phyloP scores from a whole-genome alignment of 1,284 basidiomycete species.

The Xerocomus minutiporus region DNA sequence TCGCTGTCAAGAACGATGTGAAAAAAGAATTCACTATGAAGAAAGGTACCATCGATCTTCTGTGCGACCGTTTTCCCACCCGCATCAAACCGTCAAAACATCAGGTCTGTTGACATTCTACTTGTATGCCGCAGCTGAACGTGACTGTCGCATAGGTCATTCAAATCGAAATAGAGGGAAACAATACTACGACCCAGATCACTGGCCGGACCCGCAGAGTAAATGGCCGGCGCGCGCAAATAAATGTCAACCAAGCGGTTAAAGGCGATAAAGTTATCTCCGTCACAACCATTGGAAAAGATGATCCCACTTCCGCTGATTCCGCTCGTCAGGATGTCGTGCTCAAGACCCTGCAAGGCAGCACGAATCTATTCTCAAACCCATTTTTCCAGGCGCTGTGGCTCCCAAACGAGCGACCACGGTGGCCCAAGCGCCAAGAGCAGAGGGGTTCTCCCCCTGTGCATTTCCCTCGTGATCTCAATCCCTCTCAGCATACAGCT shows the following conservation, averaged over 20 bases:
- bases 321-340: constrained; percentile 33
- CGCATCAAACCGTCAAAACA: constrained; percentile 29
- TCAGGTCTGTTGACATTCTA: constrained; percentile 31
- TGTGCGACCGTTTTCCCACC: constrained; percentile 41
- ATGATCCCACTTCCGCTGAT: constrained; percentile 42
- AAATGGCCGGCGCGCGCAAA: constrained; percentile 22
- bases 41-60: constrained; percentile 31
- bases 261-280: constrained; percentile 22
- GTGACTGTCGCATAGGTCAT: constrained; percentile 14
- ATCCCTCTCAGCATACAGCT: constrained; percentile 39
- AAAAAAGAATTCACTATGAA: constrained; percentile 20
- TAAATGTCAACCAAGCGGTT: constrained; percentile 23
- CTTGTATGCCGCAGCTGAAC: neutral
- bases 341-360: constrained; percentile 36
- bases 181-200: constrained; percentile 10
- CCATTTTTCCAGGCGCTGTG: constrained; percentile 47
- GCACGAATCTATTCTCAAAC: constrained; percentile 31
- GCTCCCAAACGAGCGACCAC: constrained; percentile 22
- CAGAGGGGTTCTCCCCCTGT: constrained; percentile 3
- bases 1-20: constrained; percentile 42
- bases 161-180: constrained; percentile 13
- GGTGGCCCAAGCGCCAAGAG: constrained; percentile 11
- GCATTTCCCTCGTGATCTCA: constrained; percentile 22
- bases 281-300: constrained; percentile 43
- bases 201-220: constrained; percentile 12